phyloP scores from a whole-genome alignment of 306 rosid genomes.

The Cyamopsis tetragonoloba region DNA sequence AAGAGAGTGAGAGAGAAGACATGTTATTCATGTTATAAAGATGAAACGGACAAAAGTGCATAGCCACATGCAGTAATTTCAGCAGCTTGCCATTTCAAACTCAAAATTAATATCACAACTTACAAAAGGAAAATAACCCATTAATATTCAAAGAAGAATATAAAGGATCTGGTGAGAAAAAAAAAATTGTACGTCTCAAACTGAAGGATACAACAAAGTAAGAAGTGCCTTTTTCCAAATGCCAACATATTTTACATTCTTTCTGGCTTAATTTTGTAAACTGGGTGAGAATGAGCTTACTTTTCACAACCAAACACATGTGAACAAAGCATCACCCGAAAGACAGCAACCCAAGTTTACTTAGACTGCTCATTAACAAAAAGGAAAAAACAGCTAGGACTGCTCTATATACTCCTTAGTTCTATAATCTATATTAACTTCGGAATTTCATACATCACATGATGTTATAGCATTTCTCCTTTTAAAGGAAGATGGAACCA shows the following conservation, averaged over 20 bases:
- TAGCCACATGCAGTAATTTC: neutral
- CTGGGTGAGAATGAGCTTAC: neutral
- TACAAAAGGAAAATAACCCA: neutral
- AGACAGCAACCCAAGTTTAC: constrained; percentile 8
- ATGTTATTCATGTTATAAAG: no score
- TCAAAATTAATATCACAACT: neutral
- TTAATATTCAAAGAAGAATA: neutral
- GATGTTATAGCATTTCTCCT: constrained; percentile 13
- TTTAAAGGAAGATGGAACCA: neutral
- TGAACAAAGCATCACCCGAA: neutral
- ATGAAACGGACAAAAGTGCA: neutral
- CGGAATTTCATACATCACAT: neutral
- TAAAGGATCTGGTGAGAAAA: neutral
- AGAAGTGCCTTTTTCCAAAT: no score
- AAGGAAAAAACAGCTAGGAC: neutral
- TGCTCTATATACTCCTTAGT: neutral
- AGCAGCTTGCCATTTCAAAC: neutral
- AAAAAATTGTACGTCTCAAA: neutral
- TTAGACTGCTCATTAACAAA: neutral
- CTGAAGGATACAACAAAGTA: neutral
- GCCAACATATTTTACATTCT: neutral
- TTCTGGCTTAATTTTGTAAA: neutral
- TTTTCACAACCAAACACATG: neutral
- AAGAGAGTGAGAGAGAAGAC: neutral
- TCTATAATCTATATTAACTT: neutral